phyloP scores from a whole-genome alignment of 805 yeast species.

The Brettanomyces nanus region DNA sequence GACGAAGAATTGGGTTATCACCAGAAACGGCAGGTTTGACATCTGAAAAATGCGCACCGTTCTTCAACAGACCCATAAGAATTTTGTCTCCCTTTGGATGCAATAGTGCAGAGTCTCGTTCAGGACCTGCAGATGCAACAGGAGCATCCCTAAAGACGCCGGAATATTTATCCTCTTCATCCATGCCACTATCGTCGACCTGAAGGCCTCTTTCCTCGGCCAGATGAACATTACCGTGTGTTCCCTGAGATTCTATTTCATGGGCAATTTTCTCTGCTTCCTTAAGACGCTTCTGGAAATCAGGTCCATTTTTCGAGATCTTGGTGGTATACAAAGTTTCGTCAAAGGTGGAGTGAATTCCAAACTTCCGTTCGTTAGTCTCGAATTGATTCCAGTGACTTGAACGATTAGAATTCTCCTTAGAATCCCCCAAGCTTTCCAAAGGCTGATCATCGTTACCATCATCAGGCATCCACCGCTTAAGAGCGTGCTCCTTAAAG shows the following conservation, averaged over 20 bases:
- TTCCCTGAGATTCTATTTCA: conserved; percentile 67
- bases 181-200: conserved; percentile 78
- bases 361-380: conserved; percentile 83
- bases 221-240: conserved; percentile 64
- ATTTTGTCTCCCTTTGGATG: conserved; percentile 2
- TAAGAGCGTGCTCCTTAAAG: conserved; percentile 61
- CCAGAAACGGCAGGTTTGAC: conserved; percentile 26
- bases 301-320: conserved; percentile 61
- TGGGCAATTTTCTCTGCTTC: conserved; percentile 74
- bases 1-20: conserved; percentile 49
- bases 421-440: conserved; percentile 25
- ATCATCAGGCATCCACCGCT: conserved; percentile 77
- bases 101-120: conserved; percentile 8
- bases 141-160: conserved; percentile 66
- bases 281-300: conserved; percentile 52
- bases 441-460: conserved; percentile 13
- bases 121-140: too few relatives aligned
- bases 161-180: conserved; percentile 94
- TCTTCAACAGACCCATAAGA: conserved; percentile 4
- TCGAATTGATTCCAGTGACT: conserved; percentile 87
- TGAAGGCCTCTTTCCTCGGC: conserved; percentile 85
- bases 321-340: conserved; percentile 84
- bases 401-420: conserved; percentile 19
- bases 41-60: neutral
- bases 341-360: conserved; percentile 75